Conservation (phyloP, 2,329 filamentous ascomycete genomes). For the Fusarium secorum region DNA sequence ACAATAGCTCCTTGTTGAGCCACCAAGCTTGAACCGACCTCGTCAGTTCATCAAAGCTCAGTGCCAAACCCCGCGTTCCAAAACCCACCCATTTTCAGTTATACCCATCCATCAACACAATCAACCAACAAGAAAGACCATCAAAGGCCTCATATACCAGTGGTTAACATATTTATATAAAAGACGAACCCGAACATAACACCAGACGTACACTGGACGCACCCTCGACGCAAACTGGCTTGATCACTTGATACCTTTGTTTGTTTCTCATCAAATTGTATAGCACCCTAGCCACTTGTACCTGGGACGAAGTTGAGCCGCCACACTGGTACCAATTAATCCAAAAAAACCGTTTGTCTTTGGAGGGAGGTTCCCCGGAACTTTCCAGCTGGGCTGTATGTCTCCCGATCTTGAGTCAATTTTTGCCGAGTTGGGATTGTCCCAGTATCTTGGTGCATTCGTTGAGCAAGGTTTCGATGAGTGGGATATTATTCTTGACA, state of each 20-base stretch:
- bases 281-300: not conserved
- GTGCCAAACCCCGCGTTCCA: slow-evolving; percentile 31
- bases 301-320: slow-evolving; percentile 1
- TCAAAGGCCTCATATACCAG: not conserved
- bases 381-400: slow-evolving; percentile 46
- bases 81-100: slow-evolving; percentile 14
- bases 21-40: not conserved
- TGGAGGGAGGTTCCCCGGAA: slow-evolving; percentile 16
- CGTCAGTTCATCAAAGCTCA: slow-evolving; percentile 13
- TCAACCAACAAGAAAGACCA: not conserved
- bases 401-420: slow-evolving; percentile 69
- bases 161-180: not conserved
- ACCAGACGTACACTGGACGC: not conserved
- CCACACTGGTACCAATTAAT: slow-evolving; percentile 33
- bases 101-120: not conserved
- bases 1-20: not conserved
- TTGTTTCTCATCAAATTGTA: not conserved
- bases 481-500: slow-evolving; percentile 84
- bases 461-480: slow-evolving; percentile 83
- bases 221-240: not conserved
- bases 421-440: slow-evolving; percentile 78
- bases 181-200: not conserved
- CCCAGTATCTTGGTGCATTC: slow-evolving; percentile 78
- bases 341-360: slow-evolving; percentile 3
- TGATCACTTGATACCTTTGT: not conserved